These are phyloP conservation scores for Trichoderma atroviride DNA, from an alignment of 2,329 filamentous ascomycete genomes.

Conservation along the genomic window DNA sequence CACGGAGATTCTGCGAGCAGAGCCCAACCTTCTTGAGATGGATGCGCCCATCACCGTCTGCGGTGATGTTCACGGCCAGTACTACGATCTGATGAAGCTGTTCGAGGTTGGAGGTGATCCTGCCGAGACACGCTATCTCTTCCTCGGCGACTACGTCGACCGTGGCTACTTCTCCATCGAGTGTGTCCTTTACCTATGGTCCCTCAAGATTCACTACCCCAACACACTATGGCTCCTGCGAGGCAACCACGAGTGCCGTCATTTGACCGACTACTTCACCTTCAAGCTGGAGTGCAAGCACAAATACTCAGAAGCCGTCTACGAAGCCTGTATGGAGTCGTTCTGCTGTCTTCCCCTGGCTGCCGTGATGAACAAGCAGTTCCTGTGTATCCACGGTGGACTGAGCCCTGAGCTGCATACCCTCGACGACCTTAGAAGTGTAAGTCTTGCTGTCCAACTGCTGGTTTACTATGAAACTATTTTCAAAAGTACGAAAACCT, in stretches of 20 bases:
- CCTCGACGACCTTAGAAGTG: conserved; percentile 87
- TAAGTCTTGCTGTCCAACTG: conserved; percentile 47
- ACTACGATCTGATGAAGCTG: conserved; percentile 99
- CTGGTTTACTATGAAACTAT: neutral
- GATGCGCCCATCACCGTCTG: conserved; percentile 98
- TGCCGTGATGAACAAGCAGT: conserved; percentile 99
- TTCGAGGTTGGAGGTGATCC: conserved; percentile 98
- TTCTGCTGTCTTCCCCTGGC: conserved; percentile 94
- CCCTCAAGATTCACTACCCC: conserved; percentile 98
- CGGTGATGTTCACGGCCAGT: conserved; percentile 97
- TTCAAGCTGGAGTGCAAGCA: conserved; percentile 99
- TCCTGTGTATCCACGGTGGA: conserved; percentile 96
- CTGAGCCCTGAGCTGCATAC: conserved; percentile 95
- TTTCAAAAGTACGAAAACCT: neutral
- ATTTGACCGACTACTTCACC: conserved; percentile 99
- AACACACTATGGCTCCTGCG: conserved; percentile 95
- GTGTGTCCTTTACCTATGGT: conserved; percentile 97
- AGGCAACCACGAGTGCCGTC: conserved; percentile 97
- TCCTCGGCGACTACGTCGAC: conserved; percentile 97
- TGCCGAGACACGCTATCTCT: conserved; percentile 93
- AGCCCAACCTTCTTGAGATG: conserved; percentile 98
- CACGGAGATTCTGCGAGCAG: conserved; percentile 81
- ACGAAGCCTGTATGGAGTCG: conserved; percentile 97
- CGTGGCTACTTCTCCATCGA: conserved; percentile 99
- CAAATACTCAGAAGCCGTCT: conserved; percentile 95